These are phyloP conservation scores for Cladosporium sp. DNA, from an alignment of 2,329 filamentous ascomycete genomes.

Conservation along the genomic window DNA sequence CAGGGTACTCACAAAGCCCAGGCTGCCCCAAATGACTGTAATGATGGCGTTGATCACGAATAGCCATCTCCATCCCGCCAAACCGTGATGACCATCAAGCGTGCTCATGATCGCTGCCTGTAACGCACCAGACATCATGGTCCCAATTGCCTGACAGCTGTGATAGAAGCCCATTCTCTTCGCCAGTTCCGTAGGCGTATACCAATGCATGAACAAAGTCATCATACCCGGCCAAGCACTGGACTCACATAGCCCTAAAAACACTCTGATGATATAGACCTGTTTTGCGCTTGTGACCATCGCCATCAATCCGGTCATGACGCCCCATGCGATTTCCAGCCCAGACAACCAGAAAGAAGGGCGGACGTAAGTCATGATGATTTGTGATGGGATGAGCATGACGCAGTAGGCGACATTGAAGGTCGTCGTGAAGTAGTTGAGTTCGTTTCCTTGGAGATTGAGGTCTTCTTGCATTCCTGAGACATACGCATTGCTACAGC, in stretches of 20 bases:
- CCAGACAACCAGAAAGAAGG: constrained; percentile 15
- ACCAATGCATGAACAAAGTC: constrained; percentile 24
- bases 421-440: constrained; percentile 41
- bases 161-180: constrained; percentile 54
- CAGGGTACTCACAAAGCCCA: constrained; percentile 13
- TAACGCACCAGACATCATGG: constrained; percentile 30
- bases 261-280: constrained; percentile 32
- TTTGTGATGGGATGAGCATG: constrained; percentile 34
- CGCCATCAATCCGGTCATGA: constrained; percentile 22
- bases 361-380: constrained; percentile 21
- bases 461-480: constrained; percentile 56
- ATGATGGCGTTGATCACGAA: constrained; percentile 42
- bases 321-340: constrained; percentile 19
- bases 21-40: constrained; percentile 30
- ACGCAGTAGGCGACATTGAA: constrained; percentile 44
- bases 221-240: constrained; percentile 42
- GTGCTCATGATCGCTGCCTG: constrained; percentile 26
- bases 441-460: constrained; percentile 53
- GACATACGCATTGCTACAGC: constrained; percentile 40
- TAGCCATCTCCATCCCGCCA: constrained; percentile 46
- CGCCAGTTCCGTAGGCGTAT: constrained; percentile 46
- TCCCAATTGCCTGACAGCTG: constrained; percentile 44
- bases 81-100: constrained; percentile 43
- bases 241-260: constrained; percentile 34
- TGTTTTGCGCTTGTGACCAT: constrained; percentile 32